These are phyloP conservation scores for Colletotrichum tanaceti DNA, from an alignment of 2,329 filamentous ascomycete species.

Conservation along the genomic window DNA sequence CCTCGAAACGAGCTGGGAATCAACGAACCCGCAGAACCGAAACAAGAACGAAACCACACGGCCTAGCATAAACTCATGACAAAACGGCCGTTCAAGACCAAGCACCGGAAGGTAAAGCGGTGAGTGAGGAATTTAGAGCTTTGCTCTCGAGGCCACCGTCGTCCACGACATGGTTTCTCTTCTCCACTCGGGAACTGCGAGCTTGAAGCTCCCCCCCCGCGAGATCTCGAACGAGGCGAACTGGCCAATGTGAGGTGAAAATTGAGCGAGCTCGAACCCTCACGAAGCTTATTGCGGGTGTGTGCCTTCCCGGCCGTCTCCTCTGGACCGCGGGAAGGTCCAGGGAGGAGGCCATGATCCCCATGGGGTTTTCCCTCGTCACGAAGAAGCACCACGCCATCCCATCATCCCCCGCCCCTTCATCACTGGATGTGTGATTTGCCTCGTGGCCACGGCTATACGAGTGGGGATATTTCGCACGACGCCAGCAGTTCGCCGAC, in stretches of 20 bases:
- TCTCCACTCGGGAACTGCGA: slow-evolving; percentile 21
- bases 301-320: slow-evolving; percentile 4
- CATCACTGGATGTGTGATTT: not conserved
- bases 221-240: slow-evolving; percentile 24
- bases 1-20: not conserved
- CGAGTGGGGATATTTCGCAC: not conserved
- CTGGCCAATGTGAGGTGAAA: slow-evolving; percentile 39
- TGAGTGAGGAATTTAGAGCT: not conserved
- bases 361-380: slow-evolving; percentile 7
- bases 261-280: slow-evolving; percentile 25
- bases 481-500: not conserved
- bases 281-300: slow-evolving; percentile 19
- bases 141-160: not conserved
- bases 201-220: slow-evolving; percentile 10
- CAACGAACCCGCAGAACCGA: too few species aligned
- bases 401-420: slow-evolving; percentile 1
- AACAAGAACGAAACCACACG: too few species aligned
- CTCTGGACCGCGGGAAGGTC: slow-evolving; percentile 28
- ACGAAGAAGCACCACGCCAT: not conserved
- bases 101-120: too few species aligned
- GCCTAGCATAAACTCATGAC: not conserved
- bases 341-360: slow-evolving; percentile 8
- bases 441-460: not conserved
- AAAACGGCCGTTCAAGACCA: not conserved
- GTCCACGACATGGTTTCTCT: not conserved